These are phyloP conservation scores for Sugiyamaella floridensis DNA, from an alignment of 805 yeast genomes.

Conservation along the genomic window DNA sequence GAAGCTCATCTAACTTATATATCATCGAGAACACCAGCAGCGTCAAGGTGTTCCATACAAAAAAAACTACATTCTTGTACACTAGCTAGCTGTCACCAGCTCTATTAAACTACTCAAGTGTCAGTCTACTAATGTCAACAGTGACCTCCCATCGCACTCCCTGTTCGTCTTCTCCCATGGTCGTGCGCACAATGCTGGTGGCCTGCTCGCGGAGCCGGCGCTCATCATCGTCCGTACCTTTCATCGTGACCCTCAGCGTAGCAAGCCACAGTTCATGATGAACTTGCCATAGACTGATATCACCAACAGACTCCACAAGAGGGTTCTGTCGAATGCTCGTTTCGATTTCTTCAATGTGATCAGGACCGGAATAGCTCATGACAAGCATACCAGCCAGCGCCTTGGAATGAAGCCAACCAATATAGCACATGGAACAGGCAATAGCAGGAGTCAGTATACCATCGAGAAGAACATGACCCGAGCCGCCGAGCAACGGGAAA, in stretches of 20 bases:
- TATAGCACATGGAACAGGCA: constrained; percentile 35
- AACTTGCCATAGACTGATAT: constrained; percentile 37
- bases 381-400: constrained; percentile 39
- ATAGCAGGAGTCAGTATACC: constrained; percentile 32
- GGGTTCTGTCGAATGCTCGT: constrained; percentile 22
- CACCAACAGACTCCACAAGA: constrained; percentile 26
- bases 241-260: constrained; percentile 29
- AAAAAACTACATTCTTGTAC: background rate
- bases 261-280: constrained; percentile 38
- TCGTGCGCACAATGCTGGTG: constrained; percentile 20
- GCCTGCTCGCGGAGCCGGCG: constrained; percentile 28
- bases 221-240: constrained; percentile 31
- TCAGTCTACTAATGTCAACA: constrained; percentile 27
- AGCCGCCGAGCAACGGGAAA: constrained; percentile 26
- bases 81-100: background rate
- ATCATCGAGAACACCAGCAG: background rate
- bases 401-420: constrained; percentile 36
- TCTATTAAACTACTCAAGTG: constrained; percentile 8
- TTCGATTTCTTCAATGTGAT: constrained; percentile 26
- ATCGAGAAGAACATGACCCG: constrained; percentile 27
- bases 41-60: background rate
- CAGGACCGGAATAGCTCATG: constrained; percentile 36
- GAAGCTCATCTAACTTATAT: background rate
- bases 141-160: constrained; percentile 32
- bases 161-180: constrained; percentile 19